A percentile compares a stretch with the other conserved stretches of the same genome.
Conservation (phyloP, 768 basidiomycete species). For the Lactarius akahatsu region DNA sequence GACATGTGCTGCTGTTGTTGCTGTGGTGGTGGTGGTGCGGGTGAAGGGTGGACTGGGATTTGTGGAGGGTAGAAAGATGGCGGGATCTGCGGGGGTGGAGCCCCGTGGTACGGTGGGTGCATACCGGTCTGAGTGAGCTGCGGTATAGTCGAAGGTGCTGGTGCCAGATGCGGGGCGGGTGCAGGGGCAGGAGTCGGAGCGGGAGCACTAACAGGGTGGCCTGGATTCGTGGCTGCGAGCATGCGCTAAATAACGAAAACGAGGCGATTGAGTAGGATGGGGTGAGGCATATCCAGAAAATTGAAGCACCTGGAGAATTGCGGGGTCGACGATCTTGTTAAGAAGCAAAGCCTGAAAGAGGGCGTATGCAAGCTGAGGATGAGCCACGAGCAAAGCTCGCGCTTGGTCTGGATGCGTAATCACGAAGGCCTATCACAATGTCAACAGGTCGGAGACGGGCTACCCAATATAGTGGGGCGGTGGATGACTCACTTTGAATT, state of each 20-base stretch:
- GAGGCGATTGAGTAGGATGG: background rate
- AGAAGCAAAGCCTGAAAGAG: slow-evolving; percentile 92
- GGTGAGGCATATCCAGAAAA: background rate
- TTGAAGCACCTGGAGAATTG: slow-evolving; percentile 67
- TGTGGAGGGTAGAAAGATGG: slow-evolving; percentile 32
- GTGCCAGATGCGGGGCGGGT: slow-evolving; percentile 31
- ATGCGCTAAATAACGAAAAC: slow-evolving; percentile 40
- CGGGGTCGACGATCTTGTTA: slow-evolving; percentile 90
- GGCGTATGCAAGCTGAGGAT: slow-evolving; percentile 95
- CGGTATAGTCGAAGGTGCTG: slow-evolving; percentile 31
- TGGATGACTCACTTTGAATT: slow-evolving; percentile 81
- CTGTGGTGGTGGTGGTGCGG: slow-evolving; percentile 36
- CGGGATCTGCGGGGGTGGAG: slow-evolving; percentile 21
- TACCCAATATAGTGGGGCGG: background rate
- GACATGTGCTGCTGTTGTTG: slow-evolving; percentile 34
- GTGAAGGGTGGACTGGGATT: slow-evolving; percentile 37
- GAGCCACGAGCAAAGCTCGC: slow-evolving; percentile 66
- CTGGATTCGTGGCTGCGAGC: slow-evolving; percentile 44
- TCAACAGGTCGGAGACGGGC: background rate
- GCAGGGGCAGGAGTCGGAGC: slow-evolving; percentile 26
- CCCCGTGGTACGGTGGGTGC: slow-evolving; percentile 27
- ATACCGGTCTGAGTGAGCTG: slow-evolving; percentile 30
- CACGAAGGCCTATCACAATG: slow-evolving; percentile 73
- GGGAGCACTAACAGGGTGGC: slow-evolving; percentile 14
- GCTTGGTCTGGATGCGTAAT: slow-evolving; percentile 92